These are phyloP conservation scores for peach (Prunus persica) DNA, from an alignment of 306 rosid species.

Conservation along the genomic window DNA sequence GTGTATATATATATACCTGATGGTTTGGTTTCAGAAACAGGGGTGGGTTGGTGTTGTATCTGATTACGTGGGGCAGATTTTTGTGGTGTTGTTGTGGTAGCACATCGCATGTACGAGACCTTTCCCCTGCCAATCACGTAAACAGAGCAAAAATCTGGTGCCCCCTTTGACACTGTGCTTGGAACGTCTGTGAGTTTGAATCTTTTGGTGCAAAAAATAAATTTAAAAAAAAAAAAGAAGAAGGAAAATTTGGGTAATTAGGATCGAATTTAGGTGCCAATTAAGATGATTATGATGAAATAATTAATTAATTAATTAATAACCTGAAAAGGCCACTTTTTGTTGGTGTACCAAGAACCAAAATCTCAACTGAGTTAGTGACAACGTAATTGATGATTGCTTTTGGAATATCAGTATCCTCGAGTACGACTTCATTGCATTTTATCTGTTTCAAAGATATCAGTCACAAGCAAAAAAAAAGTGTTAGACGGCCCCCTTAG, in stretches of 20 bases:
- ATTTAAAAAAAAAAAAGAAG: no score
- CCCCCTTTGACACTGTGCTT: constrained; percentile 55
- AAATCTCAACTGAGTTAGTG: constrained; percentile 43
- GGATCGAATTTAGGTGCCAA: no score
- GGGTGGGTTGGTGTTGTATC: constrained; percentile 10
- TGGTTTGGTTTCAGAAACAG: constrained; percentile 9
- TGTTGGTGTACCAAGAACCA: constrained; percentile 80
- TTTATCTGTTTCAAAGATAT: constrained; percentile 43
- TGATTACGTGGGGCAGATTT: constrained; percentile 14
- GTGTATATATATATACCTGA: neutral
- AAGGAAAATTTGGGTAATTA: no score
- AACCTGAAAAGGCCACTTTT: constrained; percentile 59
- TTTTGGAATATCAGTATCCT: constrained; percentile 53
- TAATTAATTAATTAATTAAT: neutral
- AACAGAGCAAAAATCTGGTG: constrained; percentile 77
- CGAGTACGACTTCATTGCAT: constrained; percentile 66
- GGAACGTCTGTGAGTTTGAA: constrained; percentile 66
- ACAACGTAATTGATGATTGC: constrained; percentile 46
- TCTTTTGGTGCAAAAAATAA: constrained; percentile 32
- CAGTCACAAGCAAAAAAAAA: neutral
- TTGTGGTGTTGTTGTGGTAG: constrained; percentile 29
- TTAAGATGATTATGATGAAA: neutral
- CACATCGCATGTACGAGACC: constrained; percentile 38
- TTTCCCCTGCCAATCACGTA: constrained; percentile 76
- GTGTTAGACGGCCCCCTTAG: no score